Base-by-base conservation (phyloP, 192 early-diverging fungal genomes). In the Entophlyctis helioformis region DNA sequence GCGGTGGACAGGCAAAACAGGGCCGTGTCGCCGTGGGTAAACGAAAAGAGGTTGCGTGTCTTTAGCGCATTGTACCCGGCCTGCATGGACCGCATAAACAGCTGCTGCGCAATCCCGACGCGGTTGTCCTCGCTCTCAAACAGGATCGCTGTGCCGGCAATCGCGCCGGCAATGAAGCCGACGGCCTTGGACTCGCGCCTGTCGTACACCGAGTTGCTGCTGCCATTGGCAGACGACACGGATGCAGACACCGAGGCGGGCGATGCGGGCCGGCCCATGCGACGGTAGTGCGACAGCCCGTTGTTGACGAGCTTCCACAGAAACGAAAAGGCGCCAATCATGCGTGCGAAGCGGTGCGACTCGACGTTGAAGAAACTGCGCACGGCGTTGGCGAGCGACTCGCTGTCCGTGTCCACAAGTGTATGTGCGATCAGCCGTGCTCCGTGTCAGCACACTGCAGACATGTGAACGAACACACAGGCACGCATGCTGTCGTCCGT, bases 281-380 rank as follows among this genome's bases (percentile, higher is more conserved):
- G 46, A 5, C 42, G 31, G 25, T 23, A 20, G 47, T 48, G 32
- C 25, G 34, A 7, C 36, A 86, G 46, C 6, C 63, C 51, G 54
- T 85, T 85, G 50, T 77, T 80, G 46, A 86, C 60, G 21, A 77
- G 56, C 47, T 82, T 85, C 81, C 81, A 88, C 9, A 81, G 24
- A 33, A 84, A 72, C 10, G 83, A 67, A 53, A 88, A 88, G 33
- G 56, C 60, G n/a, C 81, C 85, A 69, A 88, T 69, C 67, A 81
- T 81, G n/a, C 63, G 60, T 25, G 72, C 83, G 53, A 88, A 86
- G 12, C 82, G 82, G 34, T 70, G 23, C 1, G 80, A 61, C 43
- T 79, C 74, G 0, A 36, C 37, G 3, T 67, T 68, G 50, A 78
- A 70, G 62, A 81, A n/a, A n/a, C n/a, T n/a, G n/a, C n/a, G n/a